Percentiles rank a stretch among this genome's conserved stretches.
Evolutionary conservation across 2,329 filamentous ascomycete species (phyloP).

Genomic region (Rhynchosporium graminicola): DNA sequence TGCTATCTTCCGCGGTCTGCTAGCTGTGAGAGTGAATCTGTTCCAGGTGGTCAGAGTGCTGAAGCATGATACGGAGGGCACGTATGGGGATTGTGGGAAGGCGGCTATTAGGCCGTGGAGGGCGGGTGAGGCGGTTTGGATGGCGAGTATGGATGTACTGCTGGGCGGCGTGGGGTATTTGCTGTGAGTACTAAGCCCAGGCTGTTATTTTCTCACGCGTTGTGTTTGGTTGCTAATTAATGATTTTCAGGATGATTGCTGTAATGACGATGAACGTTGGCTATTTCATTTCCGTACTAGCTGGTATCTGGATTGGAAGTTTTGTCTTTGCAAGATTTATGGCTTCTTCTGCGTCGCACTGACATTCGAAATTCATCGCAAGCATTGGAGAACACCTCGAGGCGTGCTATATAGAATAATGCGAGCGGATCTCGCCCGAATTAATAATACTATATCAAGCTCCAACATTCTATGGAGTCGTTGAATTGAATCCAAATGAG

Average conservation of each 20-base stretch:
- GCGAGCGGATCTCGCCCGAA: background rate
- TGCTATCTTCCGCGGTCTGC: constrained; percentile 64
- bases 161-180: constrained; percentile 63
- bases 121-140: constrained; percentile 74
- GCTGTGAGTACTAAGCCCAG: constrained; percentile 12
- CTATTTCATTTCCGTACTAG: constrained; percentile 75
- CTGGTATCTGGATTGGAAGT: constrained; percentile 76
- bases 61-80: constrained; percentile 11
- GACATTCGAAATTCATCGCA: background rate
- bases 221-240: no score
- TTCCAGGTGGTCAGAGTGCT: constrained; percentile 18
- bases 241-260: constrained; percentile 70
- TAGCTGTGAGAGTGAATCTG: constrained; percentile 59
- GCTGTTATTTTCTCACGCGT: no score
- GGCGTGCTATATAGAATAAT: background rate
- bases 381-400: no score
- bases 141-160: constrained; percentile 66
- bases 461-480: no score
- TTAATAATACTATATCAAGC: no score
- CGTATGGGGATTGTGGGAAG: background rate
- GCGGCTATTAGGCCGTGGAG: constrained; percentile 55
- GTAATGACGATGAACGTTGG: constrained; percentile 87
- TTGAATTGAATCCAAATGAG: no score
- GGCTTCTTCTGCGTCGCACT: constrained; percentile 5
- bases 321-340: constrained; percentile 7